phyloP scores from a whole-genome alignment of 2,329 filamentous ascomycete genomes.

The Dothiorella sarmentorum region DNA sequence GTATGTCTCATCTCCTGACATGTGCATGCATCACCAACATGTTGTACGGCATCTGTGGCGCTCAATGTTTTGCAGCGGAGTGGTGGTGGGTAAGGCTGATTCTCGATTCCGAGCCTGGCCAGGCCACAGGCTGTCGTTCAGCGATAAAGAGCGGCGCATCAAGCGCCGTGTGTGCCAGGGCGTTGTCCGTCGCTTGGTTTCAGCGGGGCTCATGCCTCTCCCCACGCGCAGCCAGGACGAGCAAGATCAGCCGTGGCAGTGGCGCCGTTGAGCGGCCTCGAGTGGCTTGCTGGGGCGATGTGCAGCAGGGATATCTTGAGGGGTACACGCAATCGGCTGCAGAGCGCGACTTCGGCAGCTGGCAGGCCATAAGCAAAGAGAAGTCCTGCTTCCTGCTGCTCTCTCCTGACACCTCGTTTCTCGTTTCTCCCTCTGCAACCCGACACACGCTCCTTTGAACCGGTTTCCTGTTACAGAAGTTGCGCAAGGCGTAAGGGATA shows the following conservation, averaged over 20 bases:
- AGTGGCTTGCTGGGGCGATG: slow-evolving; percentile 8
- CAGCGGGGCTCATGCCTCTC: neutral
- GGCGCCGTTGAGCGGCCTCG: neutral
- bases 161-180: slow-evolving; percentile 5
- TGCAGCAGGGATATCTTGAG: slow-evolving; percentile 12
- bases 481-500: slow-evolving; percentile 3
- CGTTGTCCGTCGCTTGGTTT: neutral
- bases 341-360: too few species aligned
- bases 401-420: neutral
- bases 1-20: slow-evolving; percentile 9
- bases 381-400: neutral
- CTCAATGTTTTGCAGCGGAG: neutral
- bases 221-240: neutral
- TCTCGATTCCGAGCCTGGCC: too few species aligned
- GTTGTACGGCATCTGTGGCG: neutral
- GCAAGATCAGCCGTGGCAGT: slow-evolving; percentile 2
- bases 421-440: neutral
- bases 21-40: too few species aligned
- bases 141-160: neutral
- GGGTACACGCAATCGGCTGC: too few species aligned
- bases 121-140: too few species aligned
- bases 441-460: too few species aligned
- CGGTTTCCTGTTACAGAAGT: neutral
- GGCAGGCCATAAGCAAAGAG: too few species aligned
- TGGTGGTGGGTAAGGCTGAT: neutral